Evolutionary conservation across 1,284 basidiomycete species (phyloP), one percentile per base, ranked within the genome.

Genomic region (Megacollybia platyphylla): DNA sequence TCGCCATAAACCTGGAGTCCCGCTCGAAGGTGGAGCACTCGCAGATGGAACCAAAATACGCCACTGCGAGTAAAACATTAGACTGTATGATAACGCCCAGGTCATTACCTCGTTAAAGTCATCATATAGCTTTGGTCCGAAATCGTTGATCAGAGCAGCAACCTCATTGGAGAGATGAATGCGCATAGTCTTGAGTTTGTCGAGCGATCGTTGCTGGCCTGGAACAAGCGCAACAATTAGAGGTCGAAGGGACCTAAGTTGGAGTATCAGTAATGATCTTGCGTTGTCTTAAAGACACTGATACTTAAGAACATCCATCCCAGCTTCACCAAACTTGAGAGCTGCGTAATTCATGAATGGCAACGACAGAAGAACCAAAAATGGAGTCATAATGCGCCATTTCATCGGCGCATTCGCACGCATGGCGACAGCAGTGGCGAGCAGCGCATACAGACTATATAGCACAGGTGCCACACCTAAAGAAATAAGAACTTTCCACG

Each of bases 401-500:
- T 68, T 65, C 27, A 78, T 50, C 2, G 86, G 67, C 1, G 72
- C 70, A 38, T 78, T 68, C 36, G 82, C 77, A 53, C 78, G 82
- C 55, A 81, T 73, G 1, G 84, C 87, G 42, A 93, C 62, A 26
- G 81, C 55, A 13, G 87, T 87, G 7, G 91, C 89, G 29, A 93
- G 55, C 53, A 85, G 62, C 28, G 88, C 87, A 61, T 96, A 97
- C 51, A 85, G 62, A 6, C 73, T 61, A 65, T 98, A 98, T 28
- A 98, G 66, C 5, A 96, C 64, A 5, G 96, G 94, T 5, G 90
- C 85, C 31, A 91, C 70, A 17, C 86, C 96, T 41, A 98, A 70
- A 8, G 91, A 94, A 43, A 98, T 93, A 38, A 99, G 74, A 27
- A 99, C 81, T 60, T 99, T 98, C 96, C 96, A 98, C 2, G 93